A percentile compares a stretch with the other conserved stretches of the same genome.
These are phyloP conservation scores for Entamoeba invadens DNA, from an alignment of 208 protist species.

Conservation along the genomic window DNA sequence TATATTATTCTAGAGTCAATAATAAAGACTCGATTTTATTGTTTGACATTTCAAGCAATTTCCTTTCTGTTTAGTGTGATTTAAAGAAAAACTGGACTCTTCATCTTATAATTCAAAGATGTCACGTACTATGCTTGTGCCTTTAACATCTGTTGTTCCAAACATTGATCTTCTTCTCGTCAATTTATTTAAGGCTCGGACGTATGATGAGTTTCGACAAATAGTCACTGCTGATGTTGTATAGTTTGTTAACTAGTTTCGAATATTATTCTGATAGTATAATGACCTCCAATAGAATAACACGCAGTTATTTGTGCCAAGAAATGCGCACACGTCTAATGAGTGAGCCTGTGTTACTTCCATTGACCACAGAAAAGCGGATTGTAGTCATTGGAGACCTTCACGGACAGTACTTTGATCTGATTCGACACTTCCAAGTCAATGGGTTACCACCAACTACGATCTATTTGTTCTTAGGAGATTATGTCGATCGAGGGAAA, in stretches of 20 bases:
- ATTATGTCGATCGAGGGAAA: constrained; percentile 30
- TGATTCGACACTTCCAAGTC: constrained; percentile 5
- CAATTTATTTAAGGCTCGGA: not conserved
- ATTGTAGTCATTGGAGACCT: constrained; percentile 3
- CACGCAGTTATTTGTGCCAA: not conserved
- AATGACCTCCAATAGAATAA: too few relatives aligned
- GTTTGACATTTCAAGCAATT: too few relatives aligned
- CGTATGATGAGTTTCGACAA: not conserved
- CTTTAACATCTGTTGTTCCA: not conserved
- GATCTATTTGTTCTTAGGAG: constrained; percentile 29
- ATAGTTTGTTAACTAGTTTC: not conserved
- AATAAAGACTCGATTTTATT: too few relatives aligned
- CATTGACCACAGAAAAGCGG: not conserved
- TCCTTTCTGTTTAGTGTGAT: too few relatives aligned
- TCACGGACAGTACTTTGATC: constrained; percentile 28
- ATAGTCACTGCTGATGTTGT: not conserved
- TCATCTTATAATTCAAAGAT: too few relatives aligned
- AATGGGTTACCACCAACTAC: not conserved
- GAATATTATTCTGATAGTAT: not conserved
- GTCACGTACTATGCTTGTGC: not conserved
- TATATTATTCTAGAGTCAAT: too few relatives aligned
- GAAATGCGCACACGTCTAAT: not conserved
- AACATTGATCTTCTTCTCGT: not conserved
- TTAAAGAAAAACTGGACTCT: too few relatives aligned
- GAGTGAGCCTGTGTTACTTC: not conserved